phyloP scores from a whole-genome alignment of 495 filamentous ascomycete species.

The Rostrohypoxylon terebratum region DNA sequence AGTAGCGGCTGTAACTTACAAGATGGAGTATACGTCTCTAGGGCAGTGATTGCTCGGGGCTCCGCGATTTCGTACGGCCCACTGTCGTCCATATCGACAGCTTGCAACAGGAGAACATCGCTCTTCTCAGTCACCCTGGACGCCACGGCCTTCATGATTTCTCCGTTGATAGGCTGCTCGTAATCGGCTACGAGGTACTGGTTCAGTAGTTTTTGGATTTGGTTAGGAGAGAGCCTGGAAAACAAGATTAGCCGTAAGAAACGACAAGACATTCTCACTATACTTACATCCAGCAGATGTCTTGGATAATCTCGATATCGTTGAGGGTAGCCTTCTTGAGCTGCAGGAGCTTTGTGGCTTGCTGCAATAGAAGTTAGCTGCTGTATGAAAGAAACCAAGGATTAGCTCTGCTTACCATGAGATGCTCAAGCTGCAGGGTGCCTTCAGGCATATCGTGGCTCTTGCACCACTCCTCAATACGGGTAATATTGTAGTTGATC shows the following conservation, averaged over 20 bases:
- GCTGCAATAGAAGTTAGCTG: conserved; percentile 63
- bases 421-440: conserved; percentile 95
- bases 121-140: conserved; percentile 98
- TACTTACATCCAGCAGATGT: conserved; percentile 99
- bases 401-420: conserved; percentile 75
- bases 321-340: conserved; percentile 99
- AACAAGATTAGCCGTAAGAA: conserved; percentile 34
- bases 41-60: conserved; percentile 90
- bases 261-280: not conserved
- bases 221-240: conserved; percentile 90
- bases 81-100: conserved; percentile 99
- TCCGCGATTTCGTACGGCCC: conserved; percentile 99
- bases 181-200: conserved; percentile 99
- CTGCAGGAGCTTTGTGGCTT: conserved; percentile 98
- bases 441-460: conserved; percentile 99
- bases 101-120: conserved; percentile 89
- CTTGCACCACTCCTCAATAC: conserved; percentile 99
- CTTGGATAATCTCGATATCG: conserved; percentile 99
- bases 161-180: conserved; percentile 98
- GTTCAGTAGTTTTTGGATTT: conserved; percentile 98
- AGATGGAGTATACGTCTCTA: conserved; percentile 98
- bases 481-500: conserved; percentile 99
- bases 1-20: conserved; percentile 66
- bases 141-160: conserved; percentile 99
- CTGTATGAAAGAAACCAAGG: not conserved